Conservation (phyloP, 345 rosid genomes). For the Reutealis trisperma region DNA sequence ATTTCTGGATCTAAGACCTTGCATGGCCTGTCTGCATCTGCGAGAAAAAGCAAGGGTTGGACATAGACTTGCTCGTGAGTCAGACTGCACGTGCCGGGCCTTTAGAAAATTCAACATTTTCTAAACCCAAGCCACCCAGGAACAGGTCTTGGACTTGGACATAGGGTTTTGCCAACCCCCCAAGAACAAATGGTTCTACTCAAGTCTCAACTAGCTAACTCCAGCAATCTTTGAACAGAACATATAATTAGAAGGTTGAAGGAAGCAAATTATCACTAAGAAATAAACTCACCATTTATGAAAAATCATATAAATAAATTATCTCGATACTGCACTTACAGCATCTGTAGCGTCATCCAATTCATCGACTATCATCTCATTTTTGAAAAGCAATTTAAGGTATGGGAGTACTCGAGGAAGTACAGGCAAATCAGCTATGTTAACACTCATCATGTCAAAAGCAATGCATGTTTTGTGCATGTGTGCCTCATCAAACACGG, state of each 20-base stretch:
- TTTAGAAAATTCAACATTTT: no score
- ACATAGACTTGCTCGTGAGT: no score
- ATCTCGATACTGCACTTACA: slow-evolving; percentile 24
- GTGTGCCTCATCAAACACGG: slow-evolving; percentile 68
- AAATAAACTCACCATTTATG: background rate
- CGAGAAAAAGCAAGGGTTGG: no score
- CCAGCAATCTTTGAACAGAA: background rate
- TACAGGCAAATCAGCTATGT: slow-evolving; percentile 76
- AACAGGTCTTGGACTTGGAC: no score
- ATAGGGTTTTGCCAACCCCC: no score
- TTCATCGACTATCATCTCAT: slow-evolving; percentile 70
- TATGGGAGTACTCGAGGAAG: slow-evolving; percentile 80
- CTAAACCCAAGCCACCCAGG: no score
- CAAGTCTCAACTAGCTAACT: background rate
- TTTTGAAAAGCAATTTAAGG: slow-evolving; percentile 72
- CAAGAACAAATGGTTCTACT: no score
- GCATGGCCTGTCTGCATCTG: no score
- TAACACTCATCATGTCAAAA: slow-evolving; percentile 90
- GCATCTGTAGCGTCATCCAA: slow-evolving; percentile 47
- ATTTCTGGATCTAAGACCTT: no score
- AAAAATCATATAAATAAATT: background rate
- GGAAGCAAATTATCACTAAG: background rate
- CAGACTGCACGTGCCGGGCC: no score
- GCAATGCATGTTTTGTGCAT: slow-evolving; percentile 94
- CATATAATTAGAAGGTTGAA: background rate